A percentile compares a stretch with the other conserved stretches of the same genome.
phyloP scores from a whole-genome alignment of 305 asterid species.

The Rubia occidens region DNA sequence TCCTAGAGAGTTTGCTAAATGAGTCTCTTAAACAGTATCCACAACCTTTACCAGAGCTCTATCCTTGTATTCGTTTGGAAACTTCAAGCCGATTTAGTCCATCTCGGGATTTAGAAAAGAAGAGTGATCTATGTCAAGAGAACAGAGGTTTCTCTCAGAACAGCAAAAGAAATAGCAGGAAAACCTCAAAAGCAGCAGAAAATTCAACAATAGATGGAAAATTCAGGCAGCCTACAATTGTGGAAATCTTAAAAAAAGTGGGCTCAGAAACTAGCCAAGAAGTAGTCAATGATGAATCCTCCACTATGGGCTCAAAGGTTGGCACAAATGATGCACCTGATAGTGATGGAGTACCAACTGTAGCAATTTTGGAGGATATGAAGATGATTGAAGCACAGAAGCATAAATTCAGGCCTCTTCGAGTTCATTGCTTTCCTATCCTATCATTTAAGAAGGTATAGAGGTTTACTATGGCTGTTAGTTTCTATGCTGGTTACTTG shows the following conservation, averaged over 20 bases:
- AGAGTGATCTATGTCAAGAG: constrained; percentile 39
- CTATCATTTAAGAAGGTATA: constrained; percentile 51
- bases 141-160: constrained; percentile 32
- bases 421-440: constrained; percentile 47
- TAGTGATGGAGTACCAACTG: constrained; percentile 24
- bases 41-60: constrained; percentile 55
- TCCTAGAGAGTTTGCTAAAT: constrained; percentile 62
- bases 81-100: constrained; percentile 33
- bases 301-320: constrained; percentile 31
- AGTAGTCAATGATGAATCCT: constrained; percentile 28
- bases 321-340: constrained; percentile 30
- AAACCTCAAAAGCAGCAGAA: constrained; percentile 34
- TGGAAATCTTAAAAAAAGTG: constrained; percentile 53
- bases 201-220: constrained; percentile 38
- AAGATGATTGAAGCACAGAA: constrained; percentile 58
- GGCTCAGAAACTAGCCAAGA: constrained; percentile 53
- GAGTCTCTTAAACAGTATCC: constrained; percentile 48
- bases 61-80: constrained; percentile 41
- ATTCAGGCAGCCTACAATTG: constrained; percentile 59
- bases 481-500: not conserved
- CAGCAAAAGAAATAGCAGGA: constrained; percentile 37
- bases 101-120: constrained; percentile 44
- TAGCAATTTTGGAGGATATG: constrained; percentile 47
- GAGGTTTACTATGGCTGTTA: not conserved
- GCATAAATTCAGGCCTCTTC: constrained; percentile 74